Conservation (phyloP, 495 filamentous ascomycete genomes). For the Aspergillus bertholletiae region DNA sequence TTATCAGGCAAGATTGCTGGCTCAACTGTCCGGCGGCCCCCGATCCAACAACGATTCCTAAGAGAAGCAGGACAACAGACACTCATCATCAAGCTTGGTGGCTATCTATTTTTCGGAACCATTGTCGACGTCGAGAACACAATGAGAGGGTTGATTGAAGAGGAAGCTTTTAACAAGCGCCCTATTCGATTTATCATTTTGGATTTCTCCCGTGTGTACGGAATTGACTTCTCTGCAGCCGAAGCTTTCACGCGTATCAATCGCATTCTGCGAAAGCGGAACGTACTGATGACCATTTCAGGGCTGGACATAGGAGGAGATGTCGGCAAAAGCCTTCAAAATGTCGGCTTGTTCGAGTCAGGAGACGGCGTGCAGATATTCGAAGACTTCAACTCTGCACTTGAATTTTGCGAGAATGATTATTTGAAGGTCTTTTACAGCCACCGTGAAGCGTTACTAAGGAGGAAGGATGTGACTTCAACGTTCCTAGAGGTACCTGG, state of each 20-base stretch:
- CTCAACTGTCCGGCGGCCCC: constrained; percentile 87
- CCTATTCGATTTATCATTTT: constrained; percentile 90
- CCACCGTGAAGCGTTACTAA: constrained; percentile 39
- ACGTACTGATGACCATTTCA: constrained; percentile 75
- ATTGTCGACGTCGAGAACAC: constrained; percentile 91
- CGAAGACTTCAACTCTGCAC: constrained; percentile 83
- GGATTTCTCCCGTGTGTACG: constrained; percentile 84
- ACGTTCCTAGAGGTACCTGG: constrained; percentile 51
- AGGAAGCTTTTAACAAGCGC: constrained; percentile 67
- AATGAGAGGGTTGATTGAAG: constrained; percentile 75
- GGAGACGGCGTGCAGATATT: constrained; percentile 71
- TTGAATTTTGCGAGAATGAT: constrained; percentile 94
- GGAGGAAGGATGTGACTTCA: constrained; percentile 17
- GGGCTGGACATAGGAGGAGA: constrained; percentile 70
- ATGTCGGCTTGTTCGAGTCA: constrained; percentile 71
- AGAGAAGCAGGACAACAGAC: constrained; percentile 83
- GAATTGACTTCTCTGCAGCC: constrained; percentile 91
- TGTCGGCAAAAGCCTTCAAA: constrained; percentile 71
- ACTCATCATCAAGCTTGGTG: constrained; percentile 82
- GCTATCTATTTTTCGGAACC: constrained; percentile 94
- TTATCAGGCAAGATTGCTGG: constrained; percentile 84
- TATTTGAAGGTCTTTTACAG: constrained; percentile 82
- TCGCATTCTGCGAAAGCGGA: constrained; percentile 67
- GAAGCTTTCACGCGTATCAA: constrained; percentile 93
- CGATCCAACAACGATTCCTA: constrained; percentile 82